phyloP scores from a whole-genome alignment of 2,329 filamentous ascomycete species.

The Botrytis squamosa region DNA sequence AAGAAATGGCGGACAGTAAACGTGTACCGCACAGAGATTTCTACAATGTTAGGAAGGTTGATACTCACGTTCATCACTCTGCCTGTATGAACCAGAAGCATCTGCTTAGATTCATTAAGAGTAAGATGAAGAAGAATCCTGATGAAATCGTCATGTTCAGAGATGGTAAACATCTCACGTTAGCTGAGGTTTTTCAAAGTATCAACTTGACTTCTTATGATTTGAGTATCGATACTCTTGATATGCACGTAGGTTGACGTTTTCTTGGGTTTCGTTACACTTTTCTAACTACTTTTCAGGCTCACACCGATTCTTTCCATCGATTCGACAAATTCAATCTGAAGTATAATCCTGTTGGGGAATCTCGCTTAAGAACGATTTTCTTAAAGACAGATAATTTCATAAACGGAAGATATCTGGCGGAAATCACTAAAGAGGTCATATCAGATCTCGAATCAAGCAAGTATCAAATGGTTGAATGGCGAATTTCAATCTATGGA shows the following conservation, averaged over 20 bases:
- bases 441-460: conserved; percentile 96
- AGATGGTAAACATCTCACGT: conserved; percentile 86
- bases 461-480: conserved; percentile 99
- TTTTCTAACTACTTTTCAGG: conserved; percentile 48
- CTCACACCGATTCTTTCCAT: conserved; percentile 96
- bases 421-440: conserved; percentile 97
- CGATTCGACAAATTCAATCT: conserved; percentile 99
- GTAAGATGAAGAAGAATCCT: conserved; percentile 98
- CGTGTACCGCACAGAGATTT: conserved; percentile 97
- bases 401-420: conserved; percentile 91
- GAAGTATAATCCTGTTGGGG: conserved; percentile 96
- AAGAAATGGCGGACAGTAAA: conserved; percentile 97
- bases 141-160: conserved; percentile 91
- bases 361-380: conserved; percentile 93
- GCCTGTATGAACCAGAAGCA: conserved; percentile 99
- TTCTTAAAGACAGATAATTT: conserved; percentile 99
- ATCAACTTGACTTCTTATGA: conserved; percentile 98
- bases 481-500: conserved; percentile 97
- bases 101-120: conserved; percentile 96
- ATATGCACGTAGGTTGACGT: conserved; percentile 79
- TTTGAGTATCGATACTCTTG: conserved; percentile 93
- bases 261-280: background rate
- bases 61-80: conserved; percentile 98
- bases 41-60: conserved; percentile 98
- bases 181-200: conserved; percentile 92